phyloP scores from a whole-genome alignment of 2,329 filamentous ascomycete species.

The Aureobasidium melanogenum region DNA sequence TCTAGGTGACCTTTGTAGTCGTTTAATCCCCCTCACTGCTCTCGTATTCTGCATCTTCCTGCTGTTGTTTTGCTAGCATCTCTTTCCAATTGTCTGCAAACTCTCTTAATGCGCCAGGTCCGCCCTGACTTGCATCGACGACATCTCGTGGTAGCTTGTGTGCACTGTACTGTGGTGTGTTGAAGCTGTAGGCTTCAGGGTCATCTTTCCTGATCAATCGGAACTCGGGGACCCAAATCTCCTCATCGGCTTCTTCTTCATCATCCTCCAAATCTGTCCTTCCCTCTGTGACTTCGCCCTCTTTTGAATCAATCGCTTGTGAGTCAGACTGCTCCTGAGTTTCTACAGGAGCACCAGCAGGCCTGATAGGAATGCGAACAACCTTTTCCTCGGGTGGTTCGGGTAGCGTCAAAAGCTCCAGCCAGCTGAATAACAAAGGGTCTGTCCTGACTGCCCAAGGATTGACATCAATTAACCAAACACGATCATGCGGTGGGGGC shows the following conservation, averaged over 20 bases:
- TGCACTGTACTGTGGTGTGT: slow-evolving; percentile 79
- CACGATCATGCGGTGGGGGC: slow-evolving; percentile 62
- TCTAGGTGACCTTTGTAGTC: neutral
- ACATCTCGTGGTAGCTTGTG: slow-evolving; percentile 94
- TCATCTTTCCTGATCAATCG: slow-evolving; percentile 76
- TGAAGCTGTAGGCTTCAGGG: slow-evolving; percentile 80
- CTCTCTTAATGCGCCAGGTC: slow-evolving; percentile 67
- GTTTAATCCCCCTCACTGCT: slow-evolving; percentile 21
- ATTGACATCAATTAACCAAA: slow-evolving; percentile 89
- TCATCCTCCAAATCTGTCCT: slow-evolving; percentile 24
- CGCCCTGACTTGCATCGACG: slow-evolving; percentile 55
- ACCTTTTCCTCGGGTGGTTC: slow-evolving; percentile 37
- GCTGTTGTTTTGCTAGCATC: slow-evolving; percentile 33
- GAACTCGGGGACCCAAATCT: slow-evolving; percentile 60
- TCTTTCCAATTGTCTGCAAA: slow-evolving; percentile 43
- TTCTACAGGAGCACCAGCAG: neutral
- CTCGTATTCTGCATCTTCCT: slow-evolving; percentile 28
- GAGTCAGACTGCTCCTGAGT: neutral
- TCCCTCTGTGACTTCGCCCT: neutral
- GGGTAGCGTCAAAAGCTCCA: slow-evolving; percentile 68
- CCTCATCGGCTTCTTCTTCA: slow-evolving; percentile 43
- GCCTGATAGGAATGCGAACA: slow-evolving; percentile 11
- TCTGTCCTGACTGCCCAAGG: slow-evolving; percentile 89
- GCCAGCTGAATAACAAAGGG: slow-evolving; percentile 80
- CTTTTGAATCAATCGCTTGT: neutral